Conservation (phyloP, 768 basidiomycete genomes). For the Tylopilus sp. region DNA sequence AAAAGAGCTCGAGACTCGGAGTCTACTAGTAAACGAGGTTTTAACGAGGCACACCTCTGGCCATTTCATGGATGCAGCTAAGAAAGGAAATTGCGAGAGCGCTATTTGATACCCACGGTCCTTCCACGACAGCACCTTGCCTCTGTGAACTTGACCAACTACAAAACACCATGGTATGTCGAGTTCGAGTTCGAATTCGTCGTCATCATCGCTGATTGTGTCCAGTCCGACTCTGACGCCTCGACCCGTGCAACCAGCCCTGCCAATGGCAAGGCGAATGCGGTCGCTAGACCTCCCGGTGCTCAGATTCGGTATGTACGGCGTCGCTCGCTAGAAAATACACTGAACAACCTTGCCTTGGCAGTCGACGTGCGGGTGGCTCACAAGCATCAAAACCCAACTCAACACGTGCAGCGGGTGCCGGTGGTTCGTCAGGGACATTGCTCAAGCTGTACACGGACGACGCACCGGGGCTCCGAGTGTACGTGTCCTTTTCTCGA, state of each 20-base stretch:
- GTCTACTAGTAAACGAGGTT: too few relatives aligned
- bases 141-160: constrained; percentile 5
- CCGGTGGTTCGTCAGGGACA: constrained; percentile 94
- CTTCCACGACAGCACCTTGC: constrained; percentile 22
- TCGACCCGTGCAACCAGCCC: constrained; percentile 42
- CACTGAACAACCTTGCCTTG: neutral
- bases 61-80: too few relatives aligned
- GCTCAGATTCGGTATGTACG: constrained; percentile 75
- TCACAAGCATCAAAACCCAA: constrained; percentile 71
- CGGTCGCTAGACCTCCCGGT: constrained; percentile 71
- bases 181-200: neutral
- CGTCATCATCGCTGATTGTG: neutral
- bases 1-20: too few relatives aligned
- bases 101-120: constrained; percentile 18
- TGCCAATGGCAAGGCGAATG: constrained; percentile 40
- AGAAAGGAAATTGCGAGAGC: constrained; percentile 19
- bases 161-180: constrained; percentile 32
- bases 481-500: constrained; percentile 58
- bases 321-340: neutral
- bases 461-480: constrained; percentile 93
- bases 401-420: constrained; percentile 86
- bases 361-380: constrained; percentile 71
- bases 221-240: constrained; percentile 81
- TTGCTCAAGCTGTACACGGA: constrained; percentile 99
- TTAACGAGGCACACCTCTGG: too few relatives aligned